These are phyloP conservation scores for Saccharum officinarum DNA, from an alignment of 176 grass and related monocot genomes.

Conservation along the genomic window DNA sequence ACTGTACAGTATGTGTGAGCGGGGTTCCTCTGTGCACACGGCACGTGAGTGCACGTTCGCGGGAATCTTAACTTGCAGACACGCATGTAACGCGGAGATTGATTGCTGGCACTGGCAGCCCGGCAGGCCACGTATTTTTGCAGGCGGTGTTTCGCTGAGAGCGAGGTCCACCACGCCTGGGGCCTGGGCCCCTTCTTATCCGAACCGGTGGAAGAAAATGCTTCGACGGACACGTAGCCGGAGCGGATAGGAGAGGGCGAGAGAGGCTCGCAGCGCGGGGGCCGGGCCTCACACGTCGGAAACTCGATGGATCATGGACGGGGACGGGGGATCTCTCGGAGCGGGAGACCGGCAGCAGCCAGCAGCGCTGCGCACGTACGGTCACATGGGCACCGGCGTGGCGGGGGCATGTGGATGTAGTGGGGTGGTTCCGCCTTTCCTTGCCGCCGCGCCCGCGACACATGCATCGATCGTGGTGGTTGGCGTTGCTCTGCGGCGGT, in stretches of 20 bases:
- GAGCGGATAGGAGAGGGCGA: neutral
- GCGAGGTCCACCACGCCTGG: neutral
- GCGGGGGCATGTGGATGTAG: neutral
- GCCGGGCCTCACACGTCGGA: neutral
- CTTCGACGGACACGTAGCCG: conserved; percentile 23
- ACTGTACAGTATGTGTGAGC: neutral
- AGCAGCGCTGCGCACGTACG: neutral
- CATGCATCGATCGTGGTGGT: conserved; percentile 31
- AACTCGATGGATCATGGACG: neutral
- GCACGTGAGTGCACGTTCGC: conserved; percentile 18
- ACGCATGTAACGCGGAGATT: neutral
- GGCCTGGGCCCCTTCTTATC: conserved; percentile 2
- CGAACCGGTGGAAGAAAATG: neutral
- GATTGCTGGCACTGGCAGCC: neutral
- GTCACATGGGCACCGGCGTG: conserved; percentile 28
- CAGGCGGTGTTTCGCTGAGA: neutral
- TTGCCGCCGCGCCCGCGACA: neutral
- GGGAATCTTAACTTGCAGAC: neutral
- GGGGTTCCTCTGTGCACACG: neutral
- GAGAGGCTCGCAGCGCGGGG: neutral
- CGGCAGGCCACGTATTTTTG: neutral
- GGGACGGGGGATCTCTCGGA: neutral
- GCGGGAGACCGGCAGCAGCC: neutral
- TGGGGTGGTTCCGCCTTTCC: neutral
- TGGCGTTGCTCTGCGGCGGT: neutral